Conservation (phyloP, 352 stramenopile species). For the Phytophthora cryptogea region DNA sequence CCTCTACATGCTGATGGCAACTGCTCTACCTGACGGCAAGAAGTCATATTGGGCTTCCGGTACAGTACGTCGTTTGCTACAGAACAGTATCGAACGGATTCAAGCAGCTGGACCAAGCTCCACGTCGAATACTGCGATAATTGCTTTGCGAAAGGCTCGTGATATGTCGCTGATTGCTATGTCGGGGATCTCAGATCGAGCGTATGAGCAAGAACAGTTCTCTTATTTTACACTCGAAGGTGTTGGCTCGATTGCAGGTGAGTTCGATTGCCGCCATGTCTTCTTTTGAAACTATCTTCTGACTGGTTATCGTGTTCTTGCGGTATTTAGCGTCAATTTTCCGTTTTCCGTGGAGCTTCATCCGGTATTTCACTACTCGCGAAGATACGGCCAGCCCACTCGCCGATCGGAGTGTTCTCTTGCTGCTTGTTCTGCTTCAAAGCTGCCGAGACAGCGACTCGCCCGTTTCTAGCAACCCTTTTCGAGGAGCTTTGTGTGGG, state of each 20-base stretch:
- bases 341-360: conserved; percentile 62
- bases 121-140: conserved; percentile 37
- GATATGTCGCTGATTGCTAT: conserved; percentile 69
- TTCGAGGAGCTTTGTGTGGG: conserved; percentile 53
- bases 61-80: conserved; percentile 61
- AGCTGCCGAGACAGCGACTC: conserved; percentile 64
- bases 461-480: conserved; percentile 55
- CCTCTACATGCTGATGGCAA: conserved; percentile 63
- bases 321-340: conserved; percentile 57
- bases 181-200: conserved; percentile 47
- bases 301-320: conserved; percentile 5
- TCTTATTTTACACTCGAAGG: conserved; percentile 76
- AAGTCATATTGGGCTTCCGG: conserved; percentile 54
- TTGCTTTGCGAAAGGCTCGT: conserved; percentile 49
- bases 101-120: conserved; percentile 37
- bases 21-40: conserved; percentile 34
- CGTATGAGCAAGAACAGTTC: conserved; percentile 58
- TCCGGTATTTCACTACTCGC: conserved; percentile 66
- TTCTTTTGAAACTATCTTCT: neutral
- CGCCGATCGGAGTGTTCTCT: conserved; percentile 64
- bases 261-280: conserved; percentile 16
- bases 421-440: conserved; percentile 74
- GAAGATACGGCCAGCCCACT: conserved; percentile 61
- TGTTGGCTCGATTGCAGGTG: conserved; percentile 64
- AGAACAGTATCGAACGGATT: conserved; percentile 63